phyloP scores from a whole-genome alignment of 495 filamentous ascomycete species.

The Aspergillus avenaceus region DNA sequence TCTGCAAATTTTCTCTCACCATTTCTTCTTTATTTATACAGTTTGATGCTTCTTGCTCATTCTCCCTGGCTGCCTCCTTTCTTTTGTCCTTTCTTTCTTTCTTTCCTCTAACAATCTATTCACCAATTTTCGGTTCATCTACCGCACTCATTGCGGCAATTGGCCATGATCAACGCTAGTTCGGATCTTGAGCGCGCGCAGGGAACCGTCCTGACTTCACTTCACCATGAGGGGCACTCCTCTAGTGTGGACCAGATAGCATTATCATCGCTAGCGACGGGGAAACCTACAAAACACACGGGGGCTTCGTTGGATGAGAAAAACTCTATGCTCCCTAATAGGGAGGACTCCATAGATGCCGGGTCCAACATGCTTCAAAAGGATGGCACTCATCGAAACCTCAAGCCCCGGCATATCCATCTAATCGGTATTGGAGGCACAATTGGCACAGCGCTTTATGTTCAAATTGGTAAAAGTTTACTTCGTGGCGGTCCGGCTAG shows the following conservation, averaged over 20 bases:
- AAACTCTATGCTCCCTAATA: slow-evolving; percentile 8
- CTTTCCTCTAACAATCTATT: neutral
- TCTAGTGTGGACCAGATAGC: slow-evolving; percentile 13
- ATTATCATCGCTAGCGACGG: slow-evolving; percentile 4
- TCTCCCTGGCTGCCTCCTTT: neutral
- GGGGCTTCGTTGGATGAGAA: slow-evolving; percentile 17
- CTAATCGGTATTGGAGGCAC: slow-evolving; percentile 74
- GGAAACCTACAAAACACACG: slow-evolving; percentile 9
- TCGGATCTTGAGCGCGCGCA: neutral
- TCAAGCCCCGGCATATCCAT: slow-evolving; percentile 66
- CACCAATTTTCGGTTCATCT: neutral
- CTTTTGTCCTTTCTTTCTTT: neutral
- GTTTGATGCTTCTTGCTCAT: neutral
- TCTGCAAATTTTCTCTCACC: neutral
- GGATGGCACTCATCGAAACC: slow-evolving; percentile 52
- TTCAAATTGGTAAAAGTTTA: slow-evolving; percentile 66
- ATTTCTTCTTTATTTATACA: neutral
- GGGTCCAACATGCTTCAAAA: slow-evolving; percentile 24
- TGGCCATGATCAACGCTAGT: slow-evolving; percentile 1
- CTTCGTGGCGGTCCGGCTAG: slow-evolving; percentile 70
- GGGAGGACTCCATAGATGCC: slow-evolving; percentile 21
- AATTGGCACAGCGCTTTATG: slow-evolving; percentile 78
- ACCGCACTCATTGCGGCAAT: neutral
- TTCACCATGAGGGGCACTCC: slow-evolving; percentile 6
- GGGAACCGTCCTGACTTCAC: neutral